phyloP scores from a whole-genome alignment of 345 rosid genomes.

The Sisymbrium altissimum region DNA sequence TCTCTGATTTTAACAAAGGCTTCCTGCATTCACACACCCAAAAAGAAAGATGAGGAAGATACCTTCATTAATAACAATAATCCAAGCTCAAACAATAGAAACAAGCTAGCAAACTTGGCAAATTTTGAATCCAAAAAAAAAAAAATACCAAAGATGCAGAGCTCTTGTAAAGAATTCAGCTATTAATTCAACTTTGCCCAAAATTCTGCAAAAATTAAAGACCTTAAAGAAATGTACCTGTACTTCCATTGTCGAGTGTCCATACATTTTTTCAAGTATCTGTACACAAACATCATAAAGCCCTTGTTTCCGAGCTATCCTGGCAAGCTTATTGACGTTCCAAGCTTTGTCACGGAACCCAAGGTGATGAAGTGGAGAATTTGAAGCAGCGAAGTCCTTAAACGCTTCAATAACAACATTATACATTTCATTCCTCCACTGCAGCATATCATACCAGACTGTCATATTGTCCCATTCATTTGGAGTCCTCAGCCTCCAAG shows the following conservation, averaged over 20 bases:
- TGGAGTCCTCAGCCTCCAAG: slow-evolving; percentile 98
- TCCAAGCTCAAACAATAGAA: too few species aligned
- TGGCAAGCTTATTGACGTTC: slow-evolving; percentile 98
- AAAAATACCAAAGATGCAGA: background rate
- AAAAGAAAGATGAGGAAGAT: slow-evolving; percentile 16
- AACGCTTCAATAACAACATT: slow-evolving; percentile 90
- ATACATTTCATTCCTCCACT: slow-evolving; percentile 99
- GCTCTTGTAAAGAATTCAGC: background rate
- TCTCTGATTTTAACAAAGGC: slow-evolving; percentile 97
- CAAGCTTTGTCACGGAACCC: slow-evolving; percentile 99
- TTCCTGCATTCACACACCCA: slow-evolving; percentile 57
- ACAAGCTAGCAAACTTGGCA: background rate
- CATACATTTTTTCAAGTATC: slow-evolving; percentile 96
- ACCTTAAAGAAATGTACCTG: slow-evolving; percentile 56
- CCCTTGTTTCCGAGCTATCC: slow-evolving; percentile 93
- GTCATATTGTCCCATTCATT: slow-evolving; percentile 99
- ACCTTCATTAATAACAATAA: background rate
- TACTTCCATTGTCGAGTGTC: slow-evolving; percentile 97
- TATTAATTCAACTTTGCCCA: background rate
- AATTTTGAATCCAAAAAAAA: background rate
- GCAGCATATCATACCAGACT: slow-evolving; percentile 94
- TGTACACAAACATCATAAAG: slow-evolving; percentile 91
- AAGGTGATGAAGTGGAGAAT: slow-evolving; percentile 90
- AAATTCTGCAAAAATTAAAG: background rate
- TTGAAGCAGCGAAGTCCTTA: slow-evolving; percentile 69